Evolutionary conservation across 2,329 filamentous ascomycete species (phyloP), one percentile per base, ranked within the genome.

Genomic region (Aspergillus pseudoterreus): DNA sequence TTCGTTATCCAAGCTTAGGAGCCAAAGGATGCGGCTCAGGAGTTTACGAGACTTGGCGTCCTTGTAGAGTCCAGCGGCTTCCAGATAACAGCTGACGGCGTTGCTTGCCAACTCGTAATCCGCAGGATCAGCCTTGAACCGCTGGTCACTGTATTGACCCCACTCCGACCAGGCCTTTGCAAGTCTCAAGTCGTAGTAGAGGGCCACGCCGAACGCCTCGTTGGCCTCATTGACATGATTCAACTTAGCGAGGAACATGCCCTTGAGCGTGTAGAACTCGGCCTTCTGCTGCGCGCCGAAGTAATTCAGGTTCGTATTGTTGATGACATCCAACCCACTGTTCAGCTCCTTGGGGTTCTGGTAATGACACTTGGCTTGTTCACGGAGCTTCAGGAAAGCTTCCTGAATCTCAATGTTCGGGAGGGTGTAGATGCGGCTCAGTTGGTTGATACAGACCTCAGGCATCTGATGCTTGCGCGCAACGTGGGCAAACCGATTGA

Each of bases 401-500:
- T 99, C 94, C 67, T 99, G 95, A 43, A 99, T 99, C 75, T 99
- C 94, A 42, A 99, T 99, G 67, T 99, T 99, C 1, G 94, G 94
- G 5, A 99, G 80, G 0, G 94, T 99, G 71, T 99, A 99, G 67
- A 99, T 99, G 57, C 92, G 88, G 67, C 92, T 95, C 17, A 99
- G 82, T 67, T 99, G 94, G 58, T 84, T 92, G 72, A 99, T 96
- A 75, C 95, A 99, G 27, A 99, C 94, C 57, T 99, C 94, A 0
- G 92, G 90, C 61, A 99, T 84, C 61, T 89, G 92, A 71, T 99
- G 94, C 77, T 99, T 99, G 51, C 94, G 86, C 44, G 94, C 94
- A 39, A 99, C 94, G 67, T 99, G 94, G 1, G 94, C 95, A 65
- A 99, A 99, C 15, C 94, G 83, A 71, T 99, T 99, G 73, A 99